Base-by-base conservation (phyloP, 1,284 basidiomycete genomes). In the Ganoderma lucidum region DNA sequence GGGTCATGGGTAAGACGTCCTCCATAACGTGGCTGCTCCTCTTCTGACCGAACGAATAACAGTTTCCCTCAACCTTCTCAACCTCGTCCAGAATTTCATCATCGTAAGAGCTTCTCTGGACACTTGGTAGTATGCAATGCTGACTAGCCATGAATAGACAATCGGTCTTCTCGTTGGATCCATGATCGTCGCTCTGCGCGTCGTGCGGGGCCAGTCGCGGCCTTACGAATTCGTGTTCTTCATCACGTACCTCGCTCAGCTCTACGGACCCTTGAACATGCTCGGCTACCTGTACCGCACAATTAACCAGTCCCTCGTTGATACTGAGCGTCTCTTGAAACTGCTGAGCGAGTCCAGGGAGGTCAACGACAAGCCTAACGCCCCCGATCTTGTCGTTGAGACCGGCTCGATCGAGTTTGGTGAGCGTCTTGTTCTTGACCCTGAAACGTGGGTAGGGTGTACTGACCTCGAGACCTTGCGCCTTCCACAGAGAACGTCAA, bases 391-490 rank as follows among this genome's bases (percentile, higher is more conserved):
- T 39, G 81, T 90, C 60, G 87, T 95, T n/a, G 82, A 87, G 37
- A 83, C 90, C 68, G 89, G 96, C 12, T 91, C 92, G 76, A 93
- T 98, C 77, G 94, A 94, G 77, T 97, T 98, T 78, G 90, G 93
- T 93, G 70, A 62, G 85, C 80, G 44, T n/a, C 32, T 17, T 9
- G 55, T 32, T 48, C 28, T 23, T 9, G 32, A 17, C 35, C 35
- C 19, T 35, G 19, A 59, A 37, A 35, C 8, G 35, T 15, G 17
- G 39, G n/a, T 19, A 4, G 6, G 19, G 30, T 2, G 72, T 53
- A 68, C 55, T 44, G 37, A 45, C 62, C 28, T 62, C 19, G 23
- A 19, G 35, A 32, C 23, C 10, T 64, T 71, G 37, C 68, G 32
- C 32, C 30, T 15, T 65, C 56, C 64, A 42, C 72, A 94, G 93